phyloP scores from a whole-genome alignment of 331 rosid species.

The Quercus phellos region DNA sequence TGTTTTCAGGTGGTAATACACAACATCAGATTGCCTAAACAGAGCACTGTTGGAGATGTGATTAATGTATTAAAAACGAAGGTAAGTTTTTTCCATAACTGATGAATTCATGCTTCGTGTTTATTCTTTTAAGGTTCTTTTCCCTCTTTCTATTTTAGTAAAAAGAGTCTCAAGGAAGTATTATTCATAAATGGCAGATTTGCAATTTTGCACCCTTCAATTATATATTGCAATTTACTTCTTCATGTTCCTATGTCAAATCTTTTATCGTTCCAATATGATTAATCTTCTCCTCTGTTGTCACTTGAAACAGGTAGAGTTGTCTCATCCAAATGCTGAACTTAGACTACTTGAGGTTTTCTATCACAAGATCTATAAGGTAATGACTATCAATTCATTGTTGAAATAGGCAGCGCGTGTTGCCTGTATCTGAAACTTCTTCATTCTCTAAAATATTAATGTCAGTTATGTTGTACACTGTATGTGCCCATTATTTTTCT shows the following conservation, averaged over 20 bases:
- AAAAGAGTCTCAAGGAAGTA: neutral
- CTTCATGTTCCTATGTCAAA: neutral
- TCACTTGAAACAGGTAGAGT: conserved; percentile 39
- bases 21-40: conserved; percentile 80
- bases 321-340: conserved; percentile 48
- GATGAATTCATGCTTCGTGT: neutral
- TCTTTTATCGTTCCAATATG: neutral
- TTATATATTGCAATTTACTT: neutral
- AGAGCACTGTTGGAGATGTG: conserved; percentile 83
- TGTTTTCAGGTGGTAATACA: conserved; percentile 68
- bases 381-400: neutral
- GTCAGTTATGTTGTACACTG: neutral
- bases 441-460: neutral
- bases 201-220: neutral
- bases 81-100: conserved; percentile 34
- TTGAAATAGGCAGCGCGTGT: neutral
- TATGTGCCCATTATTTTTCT: neutral
- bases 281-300: neutral
- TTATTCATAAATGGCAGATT: neutral
- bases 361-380: conserved; percentile 64
- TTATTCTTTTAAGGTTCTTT: neutral
- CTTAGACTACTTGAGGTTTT: conserved; percentile 56
- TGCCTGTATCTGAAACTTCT: neutral
- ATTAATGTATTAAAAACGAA: conserved; percentile 68
- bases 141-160: neutral